These are phyloP conservation scores for Climacium dendroides DNA, from an alignment of 225 moss, liverwort and hornwort genomes.

Conservation along the genomic window DNA sequence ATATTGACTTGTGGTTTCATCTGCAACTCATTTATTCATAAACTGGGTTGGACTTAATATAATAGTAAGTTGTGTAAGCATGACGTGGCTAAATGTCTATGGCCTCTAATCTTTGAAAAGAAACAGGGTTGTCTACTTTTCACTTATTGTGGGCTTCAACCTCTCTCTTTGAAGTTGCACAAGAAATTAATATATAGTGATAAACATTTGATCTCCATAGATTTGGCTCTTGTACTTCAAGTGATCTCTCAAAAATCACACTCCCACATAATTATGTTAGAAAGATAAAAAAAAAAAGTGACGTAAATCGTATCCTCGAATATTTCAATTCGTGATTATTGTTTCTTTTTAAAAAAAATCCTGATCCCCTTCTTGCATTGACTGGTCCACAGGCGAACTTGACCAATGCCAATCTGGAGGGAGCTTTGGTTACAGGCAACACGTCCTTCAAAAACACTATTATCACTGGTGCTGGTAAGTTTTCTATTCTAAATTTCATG, in stretches of 20 bases:
- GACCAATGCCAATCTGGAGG: constrained; percentile 91
- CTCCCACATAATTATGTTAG: not conserved
- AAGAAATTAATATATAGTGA: not conserved
- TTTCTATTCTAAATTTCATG: not conserved
- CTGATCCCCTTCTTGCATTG: not conserved
- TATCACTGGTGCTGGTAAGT: constrained; percentile 88
- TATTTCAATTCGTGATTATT: not conserved
- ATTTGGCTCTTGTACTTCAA: not conserved
- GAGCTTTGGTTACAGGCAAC: constrained; percentile 96
- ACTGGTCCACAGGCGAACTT: constrained; percentile 54
- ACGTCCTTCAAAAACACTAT: constrained; percentile 81
- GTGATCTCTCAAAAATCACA: not conserved
- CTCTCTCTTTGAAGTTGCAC: not conserved
- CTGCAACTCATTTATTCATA: not conserved
- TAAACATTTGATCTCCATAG: not conserved
- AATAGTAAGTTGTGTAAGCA: not conserved
- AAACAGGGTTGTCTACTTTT: not conserved
- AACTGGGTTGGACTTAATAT: not conserved
- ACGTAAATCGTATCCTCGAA: not conserved
- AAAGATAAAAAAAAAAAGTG: not conserved
- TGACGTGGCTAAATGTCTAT: not conserved
- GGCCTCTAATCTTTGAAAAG: not conserved
- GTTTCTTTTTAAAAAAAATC: not conserved
- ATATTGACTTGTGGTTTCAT: not conserved
- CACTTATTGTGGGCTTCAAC: not conserved